Percentiles rank a stretch among this genome's conserved stretches.
Evolutionary conservation across 1,284 basidiomycete genomes (phyloP).

Genomic region (Rhodotorula sp.): DNA sequence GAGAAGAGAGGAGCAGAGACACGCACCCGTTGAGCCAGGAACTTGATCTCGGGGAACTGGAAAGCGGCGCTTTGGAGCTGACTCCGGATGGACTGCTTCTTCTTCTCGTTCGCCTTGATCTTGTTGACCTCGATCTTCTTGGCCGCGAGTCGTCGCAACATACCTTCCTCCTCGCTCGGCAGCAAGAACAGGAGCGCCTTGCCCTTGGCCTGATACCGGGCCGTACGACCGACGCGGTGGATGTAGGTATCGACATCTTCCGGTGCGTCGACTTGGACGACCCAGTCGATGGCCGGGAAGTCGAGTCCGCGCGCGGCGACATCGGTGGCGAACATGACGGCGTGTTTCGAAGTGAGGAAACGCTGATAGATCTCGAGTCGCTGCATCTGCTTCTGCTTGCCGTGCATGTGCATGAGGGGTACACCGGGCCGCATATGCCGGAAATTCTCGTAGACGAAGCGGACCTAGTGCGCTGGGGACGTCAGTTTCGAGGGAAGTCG

Average conservation of each 20-base stretch:
- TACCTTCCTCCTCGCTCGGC: constrained; percentile 90
- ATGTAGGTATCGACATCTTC: constrained; percentile 99
- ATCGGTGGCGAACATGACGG: constrained; percentile 91
- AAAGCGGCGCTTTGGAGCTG: constrained; percentile 92
- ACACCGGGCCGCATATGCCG: constrained; percentile 91
- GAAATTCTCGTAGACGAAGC: constrained; percentile 95
- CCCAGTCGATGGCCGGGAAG: constrained; percentile 97
- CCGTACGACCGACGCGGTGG: constrained; percentile 93
- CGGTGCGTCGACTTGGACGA: constrained; percentile 93
- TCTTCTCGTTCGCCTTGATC: constrained; percentile 88
- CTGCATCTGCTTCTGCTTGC: constrained; percentile 93
- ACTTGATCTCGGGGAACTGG: constrained; percentile 95
- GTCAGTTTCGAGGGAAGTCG: not conserved
- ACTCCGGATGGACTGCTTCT: constrained; percentile 79
- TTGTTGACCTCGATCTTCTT: constrained; percentile 65
- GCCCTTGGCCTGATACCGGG: constrained; percentile 86
- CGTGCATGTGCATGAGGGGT: constrained; percentile 86
- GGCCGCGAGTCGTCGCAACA: constrained; percentile 67
- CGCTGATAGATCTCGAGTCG: constrained; percentile 77
- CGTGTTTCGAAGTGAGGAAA: constrained; percentile 74
- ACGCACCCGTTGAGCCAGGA: constrained; percentile 84
- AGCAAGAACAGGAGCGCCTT: constrained; percentile 78
- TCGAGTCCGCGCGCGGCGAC: constrained; percentile 95
- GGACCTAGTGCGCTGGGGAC: constrained; percentile 56
- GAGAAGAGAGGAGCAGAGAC: not conserved